phyloP scores from a whole-genome alignment of 305 asterid species.

The Fraxinus floribunda region DNA sequence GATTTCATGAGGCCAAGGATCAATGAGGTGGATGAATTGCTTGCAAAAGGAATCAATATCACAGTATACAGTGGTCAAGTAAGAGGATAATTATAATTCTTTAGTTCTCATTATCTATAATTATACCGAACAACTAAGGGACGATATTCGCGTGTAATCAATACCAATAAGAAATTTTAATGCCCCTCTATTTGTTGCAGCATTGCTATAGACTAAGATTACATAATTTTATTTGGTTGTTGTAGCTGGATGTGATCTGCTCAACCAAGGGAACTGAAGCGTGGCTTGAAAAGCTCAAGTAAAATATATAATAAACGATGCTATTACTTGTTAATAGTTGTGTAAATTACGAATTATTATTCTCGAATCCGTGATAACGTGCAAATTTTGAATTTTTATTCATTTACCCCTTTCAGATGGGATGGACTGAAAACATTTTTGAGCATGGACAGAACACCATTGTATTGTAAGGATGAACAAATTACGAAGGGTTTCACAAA shows the following conservation, averaged over 20 bases:
- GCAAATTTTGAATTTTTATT: background rate
- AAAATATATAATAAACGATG: conserved; percentile 21
- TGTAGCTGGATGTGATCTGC: conserved; percentile 84
- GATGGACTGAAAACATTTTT: conserved; percentile 62
- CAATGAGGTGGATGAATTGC: conserved; percentile 77
- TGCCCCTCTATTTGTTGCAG: background rate
- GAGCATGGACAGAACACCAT: conserved; percentile 54
- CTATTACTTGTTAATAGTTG: background rate
- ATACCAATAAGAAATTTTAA: background rate
- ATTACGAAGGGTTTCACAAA: conserved; percentile 58
- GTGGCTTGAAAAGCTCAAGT: conserved; percentile 91
- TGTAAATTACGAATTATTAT: background rate
- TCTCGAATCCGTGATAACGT: background rate
- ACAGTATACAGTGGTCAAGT: conserved; percentile 92
- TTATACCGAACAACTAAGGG: background rate
- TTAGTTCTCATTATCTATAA: background rate
- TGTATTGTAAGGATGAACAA: conserved; percentile 52
- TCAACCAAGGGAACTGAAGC: conserved; percentile 89
- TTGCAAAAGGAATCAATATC: conserved; percentile 77
- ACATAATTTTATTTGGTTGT: background rate
- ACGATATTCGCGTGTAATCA: background rate
- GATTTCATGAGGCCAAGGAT: conserved; percentile 94
- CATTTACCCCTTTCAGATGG: conserved; percentile 50
- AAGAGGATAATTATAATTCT: conserved; percentile 20
- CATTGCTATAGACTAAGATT: background rate